Evolutionary conservation across 148 eudicot genomes (phyloP), one percentile per base, ranked within the genome.

Genomic region (Vaccinium myrtillus): DNA sequence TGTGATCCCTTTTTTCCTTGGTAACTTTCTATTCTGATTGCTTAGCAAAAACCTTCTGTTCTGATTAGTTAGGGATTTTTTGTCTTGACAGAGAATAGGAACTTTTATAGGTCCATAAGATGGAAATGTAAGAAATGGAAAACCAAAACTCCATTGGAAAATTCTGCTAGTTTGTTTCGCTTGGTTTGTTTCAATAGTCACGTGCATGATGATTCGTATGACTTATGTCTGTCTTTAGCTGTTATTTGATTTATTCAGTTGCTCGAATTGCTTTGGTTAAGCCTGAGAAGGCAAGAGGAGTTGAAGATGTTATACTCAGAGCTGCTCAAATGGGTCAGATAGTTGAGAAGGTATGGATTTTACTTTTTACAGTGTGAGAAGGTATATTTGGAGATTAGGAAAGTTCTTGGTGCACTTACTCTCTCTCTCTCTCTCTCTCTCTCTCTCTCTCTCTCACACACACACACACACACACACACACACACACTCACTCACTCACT

Each of bases 211-310:
- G 43, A 67, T 13, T 69, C 74, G 30, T 67, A 30, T 27, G 74
- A 69, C 43, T 46, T 84, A 18, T 67, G 21, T 51, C 49, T 65
- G 78, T 78, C 49, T 75, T 61, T 56, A 75, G 83, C 53, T 78
- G 16, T 43, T 77, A 6, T 77, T 16, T 48, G 12, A 75, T 85
- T 56, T 63, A 50, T 81, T 80, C 90, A 97, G 99, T 97, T 91
- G 93, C 99, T 84, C 96, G 99, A 63, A 97, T 97, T 88, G 99
- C 99, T 76, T 90, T 97, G 86, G 99, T 97, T 84, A 97, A 97
- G 92, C 98, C 98, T 75, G 99, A 97, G 82, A 97, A 97, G 87
- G 99, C 99, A 61, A 92, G 94, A 85, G 98, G 98, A 85, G 99
- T 97, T 84, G 99, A 97, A 90, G 99, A 95, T 90, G 96, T 97